Conservation (phyloP, 768 basidiomycete genomes). For the Leccinum disarticulatum region DNA sequence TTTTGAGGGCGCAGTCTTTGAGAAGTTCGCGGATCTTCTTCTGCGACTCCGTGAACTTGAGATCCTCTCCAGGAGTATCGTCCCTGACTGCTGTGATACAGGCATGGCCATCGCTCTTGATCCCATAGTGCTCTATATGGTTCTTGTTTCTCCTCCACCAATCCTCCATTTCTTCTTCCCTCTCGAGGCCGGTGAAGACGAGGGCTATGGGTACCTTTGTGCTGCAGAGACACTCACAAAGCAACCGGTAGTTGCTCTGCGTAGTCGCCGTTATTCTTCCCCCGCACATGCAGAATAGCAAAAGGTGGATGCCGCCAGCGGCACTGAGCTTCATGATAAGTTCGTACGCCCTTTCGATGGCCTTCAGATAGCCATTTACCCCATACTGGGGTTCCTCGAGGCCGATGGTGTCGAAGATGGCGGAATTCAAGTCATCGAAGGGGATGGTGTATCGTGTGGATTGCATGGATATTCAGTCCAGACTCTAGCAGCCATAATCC, state of each 20-base stretch:
- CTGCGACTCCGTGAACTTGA: slow-evolving; percentile 26
- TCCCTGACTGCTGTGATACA: slow-evolving; percentile 31
- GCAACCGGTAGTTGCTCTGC: slow-evolving; percentile 40
- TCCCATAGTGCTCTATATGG: slow-evolving; percentile 22
- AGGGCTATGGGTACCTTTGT: slow-evolving; percentile 38
- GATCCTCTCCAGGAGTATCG: slow-evolving; percentile 18
- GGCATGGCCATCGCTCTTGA: slow-evolving; percentile 32
- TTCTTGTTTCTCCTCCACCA: slow-evolving; percentile 35
- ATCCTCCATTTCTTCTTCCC: slow-evolving; percentile 31
- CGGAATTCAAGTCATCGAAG: slow-evolving; percentile 21
- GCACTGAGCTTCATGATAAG: slow-evolving; percentile 34
- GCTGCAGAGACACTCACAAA: slow-evolving; percentile 40
- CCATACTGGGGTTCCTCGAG: slow-evolving; percentile 34
- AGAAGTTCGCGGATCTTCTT: slow-evolving; percentile 21
- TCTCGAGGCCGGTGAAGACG: slow-evolving; percentile 43
- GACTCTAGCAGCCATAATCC: not conserved
- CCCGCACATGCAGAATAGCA: slow-evolving; percentile 42
- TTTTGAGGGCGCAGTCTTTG: slow-evolving; percentile 13
- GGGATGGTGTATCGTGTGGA: slow-evolving; percentile 27
- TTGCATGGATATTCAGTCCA: slow-evolving; percentile 18
- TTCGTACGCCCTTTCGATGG: slow-evolving; percentile 29
- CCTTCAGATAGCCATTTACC: slow-evolving; percentile 27
- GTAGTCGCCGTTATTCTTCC: slow-evolving; percentile 37
- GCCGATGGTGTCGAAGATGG: slow-evolving; percentile 37
- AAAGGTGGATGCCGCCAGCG: slow-evolving; percentile 40